Conservation (phyloP, 768 basidiomycete genomes). For the Thelephora aurantiotincta region DNA sequence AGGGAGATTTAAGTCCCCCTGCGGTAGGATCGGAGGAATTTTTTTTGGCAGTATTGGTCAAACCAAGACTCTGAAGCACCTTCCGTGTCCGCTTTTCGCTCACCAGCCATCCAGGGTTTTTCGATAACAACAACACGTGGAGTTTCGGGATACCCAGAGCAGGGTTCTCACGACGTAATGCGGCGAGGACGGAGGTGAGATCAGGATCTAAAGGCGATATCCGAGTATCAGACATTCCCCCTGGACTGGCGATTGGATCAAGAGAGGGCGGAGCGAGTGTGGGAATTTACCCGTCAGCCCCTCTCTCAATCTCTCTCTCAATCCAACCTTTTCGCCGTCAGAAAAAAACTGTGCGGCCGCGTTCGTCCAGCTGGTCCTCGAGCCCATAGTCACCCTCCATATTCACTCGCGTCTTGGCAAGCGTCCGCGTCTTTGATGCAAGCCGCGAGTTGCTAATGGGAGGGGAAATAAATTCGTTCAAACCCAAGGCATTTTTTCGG, state of each 20-base stretch:
- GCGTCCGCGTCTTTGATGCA: no score
- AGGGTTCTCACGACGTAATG: conserved; percentile 44
- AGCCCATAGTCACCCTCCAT: no score
- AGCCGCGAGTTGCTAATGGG: no score
- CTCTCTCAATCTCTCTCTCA: no score
- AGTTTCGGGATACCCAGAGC: conserved; percentile 60
- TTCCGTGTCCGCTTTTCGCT: conserved; percentile 77
- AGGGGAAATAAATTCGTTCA: no score
- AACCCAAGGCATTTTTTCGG: no score
- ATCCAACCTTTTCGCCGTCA: no score
- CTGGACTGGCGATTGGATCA: background rate
- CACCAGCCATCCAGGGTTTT: conserved; percentile 58
- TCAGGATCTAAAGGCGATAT: conserved; percentile 44
- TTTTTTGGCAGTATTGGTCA: conserved; percentile 7
- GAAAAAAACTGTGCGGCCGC: no score
- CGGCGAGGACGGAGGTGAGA: conserved; percentile 38
- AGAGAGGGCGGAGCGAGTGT: no score
- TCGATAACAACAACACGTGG: conserved; percentile 42
- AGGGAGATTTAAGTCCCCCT: conserved; percentile 28
- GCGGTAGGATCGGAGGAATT: conserved; percentile 7
- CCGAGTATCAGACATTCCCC: background rate
- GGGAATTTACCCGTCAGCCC: no score
- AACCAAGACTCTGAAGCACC: conserved; percentile 44
- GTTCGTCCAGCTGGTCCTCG: no score
- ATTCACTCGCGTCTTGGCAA: no score